Evolutionary conservation across 805 yeast species (phyloP).

Genomic region (Suhomyces faveliae): DNA sequence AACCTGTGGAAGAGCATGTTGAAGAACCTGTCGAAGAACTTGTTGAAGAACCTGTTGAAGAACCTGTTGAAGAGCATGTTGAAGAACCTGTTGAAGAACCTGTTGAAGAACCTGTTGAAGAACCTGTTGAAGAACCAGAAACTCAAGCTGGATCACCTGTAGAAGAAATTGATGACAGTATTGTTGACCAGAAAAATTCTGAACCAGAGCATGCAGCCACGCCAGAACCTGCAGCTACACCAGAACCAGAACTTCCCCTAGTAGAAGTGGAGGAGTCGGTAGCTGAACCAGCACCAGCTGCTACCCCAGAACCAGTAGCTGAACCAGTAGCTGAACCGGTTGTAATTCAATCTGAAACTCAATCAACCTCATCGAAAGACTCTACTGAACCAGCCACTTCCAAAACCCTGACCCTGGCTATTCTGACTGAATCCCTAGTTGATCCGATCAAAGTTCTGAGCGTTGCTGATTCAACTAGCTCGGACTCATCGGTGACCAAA

Average conservation of each 20-base stretch:
- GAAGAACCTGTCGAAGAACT: conserved; percentile 2
- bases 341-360: too few species aligned
- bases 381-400: background rate
- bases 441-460: background rate
- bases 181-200: background rate
- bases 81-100: background rate
- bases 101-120: background rate
- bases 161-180: background rate
- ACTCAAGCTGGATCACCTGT: background rate
- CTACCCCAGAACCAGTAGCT: conserved; percentile 6
- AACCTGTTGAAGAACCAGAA: background rate
- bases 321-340: conserved; percentile 6
- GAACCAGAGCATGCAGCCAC: background rate
- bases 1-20: conserved; percentile 5
- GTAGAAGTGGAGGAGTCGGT: background rate
- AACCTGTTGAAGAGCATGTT: conserved; percentile 2
- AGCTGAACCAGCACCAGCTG: conserved; percentile 1
- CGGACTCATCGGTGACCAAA: background rate
- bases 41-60: conserved; percentile 8
- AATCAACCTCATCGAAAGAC: too few species aligned
- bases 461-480: background rate
- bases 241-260: conserved; percentile 7
- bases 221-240: background rate
- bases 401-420: background rate
- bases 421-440: background rate